Evolutionary conservation across 805 yeast species (phyloP).

Genomic region (Zygosaccharomyces bailii): DNA sequence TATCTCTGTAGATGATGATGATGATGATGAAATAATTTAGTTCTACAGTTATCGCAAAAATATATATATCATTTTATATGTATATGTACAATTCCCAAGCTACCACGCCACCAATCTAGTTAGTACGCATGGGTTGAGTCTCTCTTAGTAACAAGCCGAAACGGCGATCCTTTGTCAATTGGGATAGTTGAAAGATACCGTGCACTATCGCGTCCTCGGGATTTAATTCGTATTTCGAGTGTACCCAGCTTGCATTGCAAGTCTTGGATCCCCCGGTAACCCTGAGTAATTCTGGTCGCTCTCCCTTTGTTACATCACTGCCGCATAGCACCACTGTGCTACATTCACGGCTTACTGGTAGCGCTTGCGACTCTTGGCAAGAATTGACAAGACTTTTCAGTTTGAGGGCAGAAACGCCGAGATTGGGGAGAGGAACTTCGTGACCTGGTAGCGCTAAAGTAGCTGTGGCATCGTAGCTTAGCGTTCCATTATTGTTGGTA

Average conservation of each 20-base stretch:
- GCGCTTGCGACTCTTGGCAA: conserved; percentile 42
- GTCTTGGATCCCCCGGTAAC: conserved; percentile 75
- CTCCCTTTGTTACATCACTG: conserved; percentile 36
- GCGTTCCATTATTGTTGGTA: conserved; percentile 62
- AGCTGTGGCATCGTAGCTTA: conserved; percentile 63
- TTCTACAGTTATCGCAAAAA: not conserved
- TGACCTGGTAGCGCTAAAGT: conserved; percentile 58
- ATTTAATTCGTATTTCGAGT: conserved; percentile 64
- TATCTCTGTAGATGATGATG: conserved; percentile 35
- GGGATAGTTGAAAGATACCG: conserved; percentile 52
- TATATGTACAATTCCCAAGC: conserved; percentile 5
- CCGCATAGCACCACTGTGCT: conserved; percentile 66
- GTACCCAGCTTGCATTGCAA: conserved; percentile 81
- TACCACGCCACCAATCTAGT: not conserved
- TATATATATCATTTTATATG: conserved; percentile 8
- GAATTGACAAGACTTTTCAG: conserved; percentile 57
- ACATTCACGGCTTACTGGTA: conserved; percentile 73
- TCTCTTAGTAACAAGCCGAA: conserved; percentile 67
- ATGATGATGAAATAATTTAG: conserved; percentile 32
- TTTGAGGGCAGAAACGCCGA: conserved; percentile 67
- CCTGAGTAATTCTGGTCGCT: conserved; percentile 60
- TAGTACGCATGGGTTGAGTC: conserved; percentile 49
- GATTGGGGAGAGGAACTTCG: conserved; percentile 70
- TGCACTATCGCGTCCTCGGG: conserved; percentile 42
- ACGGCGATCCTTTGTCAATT: conserved; percentile 61